These are phyloP conservation scores for Penicillium sp. DNA, from an alignment of 2,329 filamentous ascomycete genomes.

Conservation along the genomic window DNA sequence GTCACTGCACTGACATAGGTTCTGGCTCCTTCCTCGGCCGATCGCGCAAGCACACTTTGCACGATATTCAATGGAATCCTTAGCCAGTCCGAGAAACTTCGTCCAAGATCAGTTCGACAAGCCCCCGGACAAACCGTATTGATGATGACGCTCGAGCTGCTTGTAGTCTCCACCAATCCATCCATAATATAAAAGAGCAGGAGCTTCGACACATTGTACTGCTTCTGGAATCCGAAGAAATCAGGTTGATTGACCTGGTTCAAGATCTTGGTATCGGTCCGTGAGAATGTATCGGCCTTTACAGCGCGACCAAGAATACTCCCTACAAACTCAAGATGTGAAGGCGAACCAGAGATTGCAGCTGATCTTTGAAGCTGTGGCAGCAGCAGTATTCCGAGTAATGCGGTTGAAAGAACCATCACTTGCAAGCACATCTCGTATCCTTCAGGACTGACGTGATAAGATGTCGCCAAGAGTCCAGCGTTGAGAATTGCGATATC, in stretches of 20 bases:
- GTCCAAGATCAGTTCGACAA: not conserved
- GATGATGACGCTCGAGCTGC: not conserved
- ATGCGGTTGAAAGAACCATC: slow-evolving; percentile 10
- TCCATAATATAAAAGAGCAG: not conserved
- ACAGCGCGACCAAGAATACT: not conserved
- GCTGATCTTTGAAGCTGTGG: not conserved
- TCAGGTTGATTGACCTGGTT: not conserved
- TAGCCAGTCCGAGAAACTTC: not conserved
- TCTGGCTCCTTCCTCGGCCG: slow-evolving; percentile 10
- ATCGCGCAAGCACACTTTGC: not conserved
- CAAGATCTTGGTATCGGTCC: not conserved
- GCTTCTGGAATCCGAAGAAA: not conserved
- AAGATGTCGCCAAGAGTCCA: not conserved
- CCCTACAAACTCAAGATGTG: not conserved
- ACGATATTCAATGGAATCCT: not conserved
- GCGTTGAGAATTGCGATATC: not conserved
- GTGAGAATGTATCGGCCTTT: not conserved
- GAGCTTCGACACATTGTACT: not conserved
- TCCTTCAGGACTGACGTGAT: slow-evolving; percentile 8
- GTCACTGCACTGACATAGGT: slow-evolving; percentile 9
- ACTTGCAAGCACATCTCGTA: slow-evolving; percentile 10
- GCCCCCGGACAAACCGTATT: not conserved
- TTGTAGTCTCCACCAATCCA: not conserved
- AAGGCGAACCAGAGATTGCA: not conserved
- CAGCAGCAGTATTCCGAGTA: slow-evolving; percentile 1